Conservation (phyloP, 768 basidiomycete species). For the Leccinum uliginosum region DNA sequence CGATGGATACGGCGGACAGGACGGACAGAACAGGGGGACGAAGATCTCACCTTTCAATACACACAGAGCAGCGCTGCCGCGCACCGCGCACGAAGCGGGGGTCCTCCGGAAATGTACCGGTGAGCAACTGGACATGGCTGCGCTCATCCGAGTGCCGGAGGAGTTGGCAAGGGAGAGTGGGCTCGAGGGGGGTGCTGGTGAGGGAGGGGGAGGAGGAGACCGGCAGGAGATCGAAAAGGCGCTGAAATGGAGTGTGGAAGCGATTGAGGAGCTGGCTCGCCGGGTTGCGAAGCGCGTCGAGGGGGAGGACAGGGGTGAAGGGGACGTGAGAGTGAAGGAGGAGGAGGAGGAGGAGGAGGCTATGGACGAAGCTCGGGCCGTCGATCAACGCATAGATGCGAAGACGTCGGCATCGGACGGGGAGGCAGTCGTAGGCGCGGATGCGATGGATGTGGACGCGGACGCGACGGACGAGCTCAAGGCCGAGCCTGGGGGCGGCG, state of each 20-base stretch:
- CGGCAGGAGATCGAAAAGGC: slow-evolving; percentile 35
- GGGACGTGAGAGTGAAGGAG: neutral
- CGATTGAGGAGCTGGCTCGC: slow-evolving; percentile 40
- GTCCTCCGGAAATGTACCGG: slow-evolving; percentile 7
- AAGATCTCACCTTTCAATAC: slow-evolving; percentile 5
- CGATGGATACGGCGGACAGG: neutral
- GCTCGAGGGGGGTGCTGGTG: slow-evolving; percentile 23
- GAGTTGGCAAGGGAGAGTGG: slow-evolving; percentile 33
- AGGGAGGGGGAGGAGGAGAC: slow-evolving; percentile 30
- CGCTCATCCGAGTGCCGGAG: slow-evolving; percentile 37
- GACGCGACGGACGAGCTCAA: slow-evolving; percentile 13
- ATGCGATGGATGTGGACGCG: slow-evolving; percentile 4
- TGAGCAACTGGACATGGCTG: slow-evolving; percentile 38
- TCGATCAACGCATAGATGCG: neutral
- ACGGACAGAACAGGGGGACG: neutral
- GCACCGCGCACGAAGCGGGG: slow-evolving; percentile 2
- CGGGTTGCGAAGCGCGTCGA: neutral
- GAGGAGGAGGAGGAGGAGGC: slow-evolving; percentile 13
- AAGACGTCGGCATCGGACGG: neutral
- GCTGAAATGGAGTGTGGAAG: slow-evolving; percentile 51
- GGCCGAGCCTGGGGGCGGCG: neutral
- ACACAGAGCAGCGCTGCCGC: slow-evolving; percentile 13
- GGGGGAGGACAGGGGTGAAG: neutral
- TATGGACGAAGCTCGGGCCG: neutral
- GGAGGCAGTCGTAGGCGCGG: neutral